Evolutionary conservation across 805 yeast genomes (phyloP).

Genomic region (Ogataea nonfermentans): DNA sequence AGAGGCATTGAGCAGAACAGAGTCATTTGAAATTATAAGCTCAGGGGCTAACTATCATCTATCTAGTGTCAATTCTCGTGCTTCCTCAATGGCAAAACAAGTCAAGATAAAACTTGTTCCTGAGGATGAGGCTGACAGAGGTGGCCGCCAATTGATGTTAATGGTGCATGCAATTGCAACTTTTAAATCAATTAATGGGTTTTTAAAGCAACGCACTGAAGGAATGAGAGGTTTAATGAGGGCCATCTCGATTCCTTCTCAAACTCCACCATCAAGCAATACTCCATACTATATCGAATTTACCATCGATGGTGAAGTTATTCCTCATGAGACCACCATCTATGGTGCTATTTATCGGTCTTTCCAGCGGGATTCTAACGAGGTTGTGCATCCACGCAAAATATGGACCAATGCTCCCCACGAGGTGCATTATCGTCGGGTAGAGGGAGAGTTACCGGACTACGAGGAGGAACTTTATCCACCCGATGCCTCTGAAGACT

Average conservation of each 20-base stretch:
- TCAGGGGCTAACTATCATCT: conserved; percentile 36
- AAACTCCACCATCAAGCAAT: conserved; percentile 14
- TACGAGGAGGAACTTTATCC: conserved; percentile 33
- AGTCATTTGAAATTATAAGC: conserved; percentile 62
- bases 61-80: conserved; percentile 33
- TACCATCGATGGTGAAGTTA: conserved; percentile 50
- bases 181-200: conserved; percentile 49
- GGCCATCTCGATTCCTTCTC: conserved; percentile 19
- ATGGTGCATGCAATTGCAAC: conserved; percentile 63
- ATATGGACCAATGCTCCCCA: conserved; percentile 62
- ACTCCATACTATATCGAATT: conserved; percentile 50
- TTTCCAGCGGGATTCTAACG: conserved; percentile 38
- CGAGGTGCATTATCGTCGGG: conserved; percentile 46
- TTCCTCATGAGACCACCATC: conserved; percentile 67
- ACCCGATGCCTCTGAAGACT: conserved; percentile 28
- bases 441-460: conserved; percentile 27
- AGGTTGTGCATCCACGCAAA: conserved; percentile 42
- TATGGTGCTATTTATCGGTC: conserved; percentile 70
- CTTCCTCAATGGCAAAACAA: conserved; percentile 69
- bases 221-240: conserved; percentile 30
- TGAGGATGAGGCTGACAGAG: conserved; percentile 33
- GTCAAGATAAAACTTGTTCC: conserved; percentile 53
- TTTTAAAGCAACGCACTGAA: conserved; percentile 41
- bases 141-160: conserved; percentile 35
- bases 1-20: conserved; percentile 70